Evolutionary conservation across 495 filamentous ascomycete genomes (phyloP).

Genomic region (Antarctomyces pellizariae): DNA sequence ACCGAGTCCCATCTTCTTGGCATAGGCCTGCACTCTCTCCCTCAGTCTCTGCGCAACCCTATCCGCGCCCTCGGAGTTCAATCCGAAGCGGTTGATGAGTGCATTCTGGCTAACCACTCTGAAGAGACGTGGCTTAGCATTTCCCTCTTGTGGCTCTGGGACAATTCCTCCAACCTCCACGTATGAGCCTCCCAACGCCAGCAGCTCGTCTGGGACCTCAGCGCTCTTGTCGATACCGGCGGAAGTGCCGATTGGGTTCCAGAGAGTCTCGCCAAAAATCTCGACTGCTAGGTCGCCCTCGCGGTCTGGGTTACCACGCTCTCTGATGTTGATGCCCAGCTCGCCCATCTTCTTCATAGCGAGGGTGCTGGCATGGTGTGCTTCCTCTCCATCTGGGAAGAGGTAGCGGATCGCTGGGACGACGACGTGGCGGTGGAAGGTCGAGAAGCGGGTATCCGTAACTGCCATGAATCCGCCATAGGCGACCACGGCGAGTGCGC

Average conservation of each 20-base stretch:
- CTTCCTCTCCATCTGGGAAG: slow-evolving; percentile 72
- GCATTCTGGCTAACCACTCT: slow-evolving; percentile 57
- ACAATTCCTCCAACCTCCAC: slow-evolving; percentile 87
- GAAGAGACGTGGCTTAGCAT: slow-evolving; percentile 71
- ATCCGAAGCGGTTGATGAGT: slow-evolving; percentile 85
- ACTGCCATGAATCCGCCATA: slow-evolving; percentile 46
- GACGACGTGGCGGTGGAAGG: slow-evolving; percentile 58
- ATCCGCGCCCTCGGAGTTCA: slow-evolving; percentile 80
- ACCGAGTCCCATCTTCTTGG: slow-evolving; percentile 41
- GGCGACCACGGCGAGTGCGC: slow-evolving; percentile 25
- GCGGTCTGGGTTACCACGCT: slow-evolving; percentile 29
- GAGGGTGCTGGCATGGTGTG: slow-evolving; percentile 54
- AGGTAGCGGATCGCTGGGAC: slow-evolving; percentile 47
- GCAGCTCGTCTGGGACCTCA: slow-evolving; percentile 59
- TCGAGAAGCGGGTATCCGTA: slow-evolving; percentile 81
- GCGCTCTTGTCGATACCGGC: slow-evolving; percentile 89
- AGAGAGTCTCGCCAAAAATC: slow-evolving; percentile 58
- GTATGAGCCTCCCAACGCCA: slow-evolving; percentile 56
- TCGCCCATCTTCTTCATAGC: slow-evolving; percentile 43
- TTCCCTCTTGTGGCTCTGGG: slow-evolving; percentile 63
- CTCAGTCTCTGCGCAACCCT: slow-evolving; percentile 59
- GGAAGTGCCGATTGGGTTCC: slow-evolving; percentile 76
- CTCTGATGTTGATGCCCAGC: slow-evolving; percentile 47
- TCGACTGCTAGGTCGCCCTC: slow-evolving; percentile 17
- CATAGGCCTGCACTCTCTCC: slow-evolving; percentile 54